Base-by-base conservation (phyloP, 306 rosid species). In the Gynostemma pentaphyllum region DNA sequence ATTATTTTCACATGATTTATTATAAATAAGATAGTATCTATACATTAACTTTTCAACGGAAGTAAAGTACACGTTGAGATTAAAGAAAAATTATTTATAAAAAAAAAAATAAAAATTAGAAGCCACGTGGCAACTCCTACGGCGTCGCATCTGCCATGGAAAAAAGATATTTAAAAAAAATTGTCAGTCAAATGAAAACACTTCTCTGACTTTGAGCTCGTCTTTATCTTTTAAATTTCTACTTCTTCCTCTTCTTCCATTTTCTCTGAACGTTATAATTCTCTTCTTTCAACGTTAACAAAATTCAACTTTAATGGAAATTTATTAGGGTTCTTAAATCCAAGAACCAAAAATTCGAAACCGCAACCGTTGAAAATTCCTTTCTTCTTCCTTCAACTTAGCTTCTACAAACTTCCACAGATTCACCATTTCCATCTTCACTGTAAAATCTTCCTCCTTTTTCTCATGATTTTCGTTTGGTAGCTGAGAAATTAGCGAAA, bases 301-400 rank as follows among this genome's bases (percentile, higher is more conserved):
- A 61, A 61, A n/a, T n/a, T 61, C 66, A 8, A 23, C 24, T 5
- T 13, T 61, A 21, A 61, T 36, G 66, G 66, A 40, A 41, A 12
- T 24, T 61, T 22, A 61, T 41, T 40, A 41, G 66, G 66, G 66
- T 24, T 60, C 14, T 60, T 39, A 23, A 39, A 39, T 23, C 12
- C 48, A 14, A 37, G 34, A 61, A 40, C 7, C 18, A 22, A 46
- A 60, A 61, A 40, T 1, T 24, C 2, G 66, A 61, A 61, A 61
- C 66, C 9, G 36, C 15, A 46, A 26, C 14, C 36, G 13, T 23
- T 61, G 50, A 61, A 51, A 4, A n/a, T n/a, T 32, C 7, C 7
- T 53, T 8, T 12, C 5, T 6, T 53, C 37, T 28, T 1, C 18
- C 13, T 50, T 52, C 60, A 52, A 52, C 60, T 27, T 14, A 26